A percentile compares a stretch with the other conserved stretches of the same genome.
These are phyloP conservation scores for Betula pendula DNA, from an alignment of 306 rosid genomes.

Conservation along the genomic window DNA sequence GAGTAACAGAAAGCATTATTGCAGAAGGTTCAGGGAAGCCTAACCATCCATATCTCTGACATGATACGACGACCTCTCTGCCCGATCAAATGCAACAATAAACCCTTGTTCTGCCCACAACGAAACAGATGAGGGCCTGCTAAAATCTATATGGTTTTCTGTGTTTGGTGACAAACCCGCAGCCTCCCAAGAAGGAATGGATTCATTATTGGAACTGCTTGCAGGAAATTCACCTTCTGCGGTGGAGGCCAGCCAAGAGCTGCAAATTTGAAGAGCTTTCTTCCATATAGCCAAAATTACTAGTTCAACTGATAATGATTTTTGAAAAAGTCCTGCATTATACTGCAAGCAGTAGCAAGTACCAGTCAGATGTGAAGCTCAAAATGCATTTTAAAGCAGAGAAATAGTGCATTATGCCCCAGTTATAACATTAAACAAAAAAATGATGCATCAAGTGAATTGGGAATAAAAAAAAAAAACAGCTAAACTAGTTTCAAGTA, in stretches of 20 bases:
- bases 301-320: constrained; percentile 78
- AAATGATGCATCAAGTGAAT: background rate
- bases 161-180: constrained; percentile 27
- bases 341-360: constrained; percentile 53
- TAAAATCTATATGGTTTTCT: constrained; percentile 53
- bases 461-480: too few relatives aligned
- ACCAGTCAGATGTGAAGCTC: constrained; percentile 6
- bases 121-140: constrained; percentile 53
- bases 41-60: constrained; percentile 70
- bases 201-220: constrained; percentile 44
- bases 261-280: constrained; percentile 61
- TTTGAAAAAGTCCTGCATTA: constrained; percentile 51
- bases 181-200: constrained; percentile 29
- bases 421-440: background rate
- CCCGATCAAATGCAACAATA: constrained; percentile 59
- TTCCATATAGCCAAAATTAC: constrained; percentile 93
- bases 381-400: constrained; percentile 1
- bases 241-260: constrained; percentile 49
- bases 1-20: constrained; percentile 2
- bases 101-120: constrained; percentile 73
- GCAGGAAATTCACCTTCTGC: constrained; percentile 31
- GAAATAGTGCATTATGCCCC: background rate
- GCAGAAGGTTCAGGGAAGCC: constrained; percentile 3
- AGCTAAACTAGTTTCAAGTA: background rate
- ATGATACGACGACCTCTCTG: constrained; percentile 62